Conservation (phyloP, 768 basidiomycete species). For the Asterophora parasitica region DNA sequence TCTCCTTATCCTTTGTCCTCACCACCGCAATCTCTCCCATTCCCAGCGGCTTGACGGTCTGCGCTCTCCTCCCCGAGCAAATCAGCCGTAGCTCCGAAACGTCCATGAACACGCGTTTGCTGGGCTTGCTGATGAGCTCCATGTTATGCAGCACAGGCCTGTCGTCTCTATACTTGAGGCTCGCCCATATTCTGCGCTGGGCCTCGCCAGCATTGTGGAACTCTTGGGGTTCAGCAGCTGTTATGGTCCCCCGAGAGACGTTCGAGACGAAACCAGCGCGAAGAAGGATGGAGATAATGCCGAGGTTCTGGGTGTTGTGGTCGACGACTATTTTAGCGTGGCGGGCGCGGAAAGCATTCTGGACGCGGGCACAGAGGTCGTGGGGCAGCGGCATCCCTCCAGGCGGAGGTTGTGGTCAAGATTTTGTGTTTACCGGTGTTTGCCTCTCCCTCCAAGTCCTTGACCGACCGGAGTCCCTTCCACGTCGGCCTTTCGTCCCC, state of each 20-base stretch:
- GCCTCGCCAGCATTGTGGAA: conserved; percentile 59
- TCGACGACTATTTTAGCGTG: conserved; percentile 72
- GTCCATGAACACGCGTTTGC: conserved; percentile 74
- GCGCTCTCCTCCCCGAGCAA: conserved; percentile 77
- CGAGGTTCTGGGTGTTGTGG: conserved; percentile 87
- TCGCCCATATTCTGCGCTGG: conserved; percentile 85
- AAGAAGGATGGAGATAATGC: conserved; percentile 88
- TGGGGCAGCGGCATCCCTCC: conserved; percentile 47
- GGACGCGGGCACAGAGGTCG: conserved; percentile 84
- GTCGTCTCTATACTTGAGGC: conserved; percentile 91
- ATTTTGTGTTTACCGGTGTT: neutral
- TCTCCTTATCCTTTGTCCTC: conserved; percentile 60
- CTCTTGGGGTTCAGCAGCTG: conserved; percentile 54
- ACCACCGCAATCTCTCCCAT: conserved; percentile 94
- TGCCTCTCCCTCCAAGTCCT: too few species aligned
- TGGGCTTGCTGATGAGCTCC: conserved; percentile 80
- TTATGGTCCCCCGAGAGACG: conserved; percentile 73
- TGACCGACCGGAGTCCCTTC: too few species aligned
- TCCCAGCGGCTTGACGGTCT: conserved; percentile 76
- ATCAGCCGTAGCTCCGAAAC: conserved; percentile 68
- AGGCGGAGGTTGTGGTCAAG: neutral
- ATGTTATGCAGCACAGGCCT: conserved; percentile 76
- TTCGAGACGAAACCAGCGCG: conserved; percentile 84
- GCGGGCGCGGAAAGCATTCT: conserved; percentile 89
- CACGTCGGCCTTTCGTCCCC: too few species aligned